phyloP scores from a whole-genome alignment of 495 filamentous ascomycete genomes.

The Daldinia childiae region DNA sequence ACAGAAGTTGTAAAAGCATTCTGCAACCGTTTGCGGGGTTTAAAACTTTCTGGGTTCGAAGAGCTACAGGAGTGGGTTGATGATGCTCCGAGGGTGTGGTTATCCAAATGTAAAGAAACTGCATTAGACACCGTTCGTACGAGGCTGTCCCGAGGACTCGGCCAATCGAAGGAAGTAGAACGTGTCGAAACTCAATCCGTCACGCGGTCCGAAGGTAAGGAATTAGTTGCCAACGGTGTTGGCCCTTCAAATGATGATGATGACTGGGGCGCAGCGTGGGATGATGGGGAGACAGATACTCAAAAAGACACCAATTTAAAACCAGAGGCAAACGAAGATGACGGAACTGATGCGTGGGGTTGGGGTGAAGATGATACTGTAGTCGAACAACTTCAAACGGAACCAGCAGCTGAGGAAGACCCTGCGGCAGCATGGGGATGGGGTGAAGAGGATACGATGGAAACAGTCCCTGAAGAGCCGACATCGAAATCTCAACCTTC shows the following conservation, averaged over 20 bases:
- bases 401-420: slow-evolving; percentile 55
- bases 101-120: slow-evolving; percentile 81
- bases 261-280: slow-evolving; percentile 74
- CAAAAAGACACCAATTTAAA: slow-evolving; percentile 55
- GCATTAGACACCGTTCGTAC: slow-evolving; percentile 77
- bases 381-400: slow-evolving; percentile 24
- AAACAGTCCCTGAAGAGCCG: slow-evolving; percentile 40
- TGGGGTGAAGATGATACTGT: slow-evolving; percentile 45
- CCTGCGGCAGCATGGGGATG: slow-evolving; percentile 68
- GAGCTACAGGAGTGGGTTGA: slow-evolving; percentile 82
- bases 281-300: slow-evolving; percentile 60
- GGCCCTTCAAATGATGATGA: slow-evolving; percentile 54
- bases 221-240: slow-evolving; percentile 64
- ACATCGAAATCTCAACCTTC: slow-evolving; percentile 29
- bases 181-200: slow-evolving; percentile 85
- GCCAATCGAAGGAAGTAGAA: slow-evolving; percentile 73
- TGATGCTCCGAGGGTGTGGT: slow-evolving; percentile 81
- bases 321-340: slow-evolving; percentile 29
- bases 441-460: slow-evolving; percentile 62
- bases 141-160: slow-evolving; percentile 70
- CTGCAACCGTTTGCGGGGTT: slow-evolving; percentile 65
- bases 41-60: slow-evolving; percentile 74
- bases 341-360: slow-evolving; percentile 46
- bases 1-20: slow-evolving; percentile 70
- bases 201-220: slow-evolving; percentile 69